Evolutionary conservation across 768 basidiomycete genomes (phyloP), one percentile per base, ranked within the genome.

Genomic region (Gyrodon lividus): DNA sequence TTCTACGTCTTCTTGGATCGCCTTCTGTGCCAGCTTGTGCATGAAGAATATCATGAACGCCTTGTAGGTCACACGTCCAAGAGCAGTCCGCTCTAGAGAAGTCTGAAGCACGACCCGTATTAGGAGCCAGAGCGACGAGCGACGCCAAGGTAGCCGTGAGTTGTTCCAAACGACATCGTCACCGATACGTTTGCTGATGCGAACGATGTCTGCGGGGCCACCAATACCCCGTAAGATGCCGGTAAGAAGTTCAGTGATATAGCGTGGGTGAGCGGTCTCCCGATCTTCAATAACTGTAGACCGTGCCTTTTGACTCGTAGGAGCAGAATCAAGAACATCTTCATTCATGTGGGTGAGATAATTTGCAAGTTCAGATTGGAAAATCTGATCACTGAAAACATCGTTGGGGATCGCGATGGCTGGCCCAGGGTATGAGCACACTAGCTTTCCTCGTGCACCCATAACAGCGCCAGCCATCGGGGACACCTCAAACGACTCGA

Each of bases 71-170:
- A 20, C 35, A 4, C 23, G 41, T 6, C 57, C 60, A 7, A 48
- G 16, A 28, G 20, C 39, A 39, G 58, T 57, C 33, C 52, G 59
- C 22, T 46, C 54, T 23, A 72, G 59, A 0, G 72, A 67, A 0
- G 69, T 75, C 57, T 79, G 77, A 22, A 78, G 54, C 1, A 70
- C 68, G 4, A 82, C 75, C 7, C 79, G 74, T 30, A 78, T 60
- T 12, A 78, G 58, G 4, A 80, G 72, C 79, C 80, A 82, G 10
- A 78, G 63, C 1, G 77, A 64, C 6, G 78, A 77, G 20, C 80
- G 69, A 23, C 81, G 65, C 80, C 80, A 82, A 67, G 81, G 48
- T 9, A 69, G 62, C 26, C 55, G 45, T 2, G 73, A 64, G 19
- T 65, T 50, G 4, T 67, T 35, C 74, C 77, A 77, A 2, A 76